Evolutionary conservation across 2,329 filamentous ascomycete species (phyloP).

Genomic region (Colletotrichum neosansevieriae): DNA sequence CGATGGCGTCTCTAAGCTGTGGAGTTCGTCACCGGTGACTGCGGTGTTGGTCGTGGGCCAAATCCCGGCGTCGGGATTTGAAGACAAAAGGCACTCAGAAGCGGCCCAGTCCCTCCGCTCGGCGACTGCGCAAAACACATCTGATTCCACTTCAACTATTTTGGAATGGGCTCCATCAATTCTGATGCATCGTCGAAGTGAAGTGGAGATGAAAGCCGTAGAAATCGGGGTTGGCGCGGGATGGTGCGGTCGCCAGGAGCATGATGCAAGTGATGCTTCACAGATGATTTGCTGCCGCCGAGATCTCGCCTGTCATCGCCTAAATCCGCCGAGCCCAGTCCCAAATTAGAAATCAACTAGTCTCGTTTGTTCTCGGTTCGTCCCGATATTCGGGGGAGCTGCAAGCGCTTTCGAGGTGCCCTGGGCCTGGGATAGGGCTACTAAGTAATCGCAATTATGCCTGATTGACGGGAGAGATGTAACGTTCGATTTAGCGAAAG

Average conservation of each 20-base stretch:
- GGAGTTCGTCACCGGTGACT: slow-evolving; percentile 30
- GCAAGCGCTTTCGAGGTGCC: background rate
- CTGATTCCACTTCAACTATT: background rate
- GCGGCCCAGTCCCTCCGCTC: background rate
- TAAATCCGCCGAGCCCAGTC: background rate
- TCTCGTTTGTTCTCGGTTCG: slow-evolving; percentile 10
- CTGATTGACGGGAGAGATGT: background rate
- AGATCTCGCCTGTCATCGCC: slow-evolving; percentile 7
- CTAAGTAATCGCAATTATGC: no score
- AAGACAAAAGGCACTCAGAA: slow-evolving; percentile 1
- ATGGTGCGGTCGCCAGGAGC: slow-evolving; percentile 10
- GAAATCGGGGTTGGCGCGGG: slow-evolving; percentile 13
- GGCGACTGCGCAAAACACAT: slow-evolving; percentile 17
- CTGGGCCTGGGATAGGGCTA: no score
- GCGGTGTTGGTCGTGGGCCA: slow-evolving; percentile 20
- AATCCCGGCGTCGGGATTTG: slow-evolving; percentile 38
- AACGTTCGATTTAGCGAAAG: background rate
- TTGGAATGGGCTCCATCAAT: background rate
- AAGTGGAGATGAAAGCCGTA: slow-evolving; percentile 9
- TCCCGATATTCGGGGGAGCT: slow-evolving; percentile 12
- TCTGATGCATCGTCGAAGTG: background rate
- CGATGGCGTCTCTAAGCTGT: slow-evolving; percentile 3
- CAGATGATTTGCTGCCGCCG: no score
- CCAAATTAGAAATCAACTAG: background rate
- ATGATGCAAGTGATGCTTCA: background rate